Base-by-base conservation (phyloP, 1,139 yeast genomes). In the Diutina sp. region DNA sequence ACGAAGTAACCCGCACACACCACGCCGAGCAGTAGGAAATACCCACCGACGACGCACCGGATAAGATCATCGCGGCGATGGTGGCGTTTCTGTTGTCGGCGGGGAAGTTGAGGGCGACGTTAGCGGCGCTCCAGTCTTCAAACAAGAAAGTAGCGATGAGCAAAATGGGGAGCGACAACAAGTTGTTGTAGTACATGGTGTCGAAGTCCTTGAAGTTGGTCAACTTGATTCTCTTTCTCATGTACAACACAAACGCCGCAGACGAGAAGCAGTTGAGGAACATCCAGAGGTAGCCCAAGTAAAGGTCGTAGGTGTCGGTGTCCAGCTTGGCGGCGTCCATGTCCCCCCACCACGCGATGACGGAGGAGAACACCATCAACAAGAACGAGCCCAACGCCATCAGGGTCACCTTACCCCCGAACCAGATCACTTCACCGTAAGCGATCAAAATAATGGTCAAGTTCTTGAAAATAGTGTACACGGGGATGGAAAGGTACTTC, bases 1-100 rank as follows among this genome's bases (percentile, higher is more conserved):
- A 90, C 21, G 97, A 90, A 53, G 99, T 95, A 62, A 91, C 98
- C 77, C 99, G 89, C 61, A 93, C 96, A 82, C 99, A 93, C 99
- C 99, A 93, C 60, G 97, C 99, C 38, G 98, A 90, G 72, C 97
- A 90, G 80, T 95, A 93, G 54, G 98, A 90, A 69, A 95, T 93
- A 73, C 96, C 97, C 58, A 93, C 95, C 44, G 98, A 87, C 51
- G 96, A 87, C 63, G 88, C 80, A 70, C 99, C 99, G 54, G 97
- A 88, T 67, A 91, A 80, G 61, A 93, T 66, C 96, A 95, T 91
- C 63, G 96, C 90, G 55, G 78, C 61, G 63, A 90, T 79, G 60
- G 89, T 80, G 50, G 91, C 78, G 62, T 75, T 72, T 70, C 91
- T 80, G 65, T 81, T 76, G 57, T 76, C 88, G 25, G 78, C 74